A percentile compares a stretch with the other conserved stretches of the same genome.
These are phyloP conservation scores for Astragalus membranaceus DNA, from an alignment of 306 rosid species.

Conservation along the genomic window DNA sequence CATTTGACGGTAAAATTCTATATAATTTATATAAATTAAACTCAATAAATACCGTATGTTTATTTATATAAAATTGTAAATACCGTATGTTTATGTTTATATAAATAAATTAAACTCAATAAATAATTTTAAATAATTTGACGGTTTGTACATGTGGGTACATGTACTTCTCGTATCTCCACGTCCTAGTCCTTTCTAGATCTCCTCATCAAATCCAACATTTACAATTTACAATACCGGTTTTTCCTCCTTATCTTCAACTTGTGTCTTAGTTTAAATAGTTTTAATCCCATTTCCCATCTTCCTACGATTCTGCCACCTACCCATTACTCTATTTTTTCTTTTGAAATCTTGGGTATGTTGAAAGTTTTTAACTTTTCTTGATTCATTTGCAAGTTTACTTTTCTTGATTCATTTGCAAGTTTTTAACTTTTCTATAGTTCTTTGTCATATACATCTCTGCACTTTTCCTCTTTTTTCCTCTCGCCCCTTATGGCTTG, in stretches of 20 bases:
- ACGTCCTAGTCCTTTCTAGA: slow-evolving; percentile 40
- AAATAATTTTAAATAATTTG: slow-evolving; percentile 13
- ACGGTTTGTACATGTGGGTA: slow-evolving; percentile 28
- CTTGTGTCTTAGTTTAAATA: not conserved
- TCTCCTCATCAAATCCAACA: slow-evolving; percentile 31
- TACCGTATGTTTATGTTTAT: no score
- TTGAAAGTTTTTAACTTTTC: slow-evolving; percentile 20
- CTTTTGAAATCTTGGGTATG: slow-evolving; percentile 21
- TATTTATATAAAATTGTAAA: no score
- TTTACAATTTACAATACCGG: slow-evolving; percentile 13
- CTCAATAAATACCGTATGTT: no score
- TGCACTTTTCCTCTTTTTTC: not conserved
- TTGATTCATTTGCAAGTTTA: slow-evolving; percentile 17
- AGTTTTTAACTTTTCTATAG: slow-evolving; percentile 11
- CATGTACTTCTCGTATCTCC: slow-evolving; percentile 44
- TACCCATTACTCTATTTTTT: slow-evolving; percentile 2
- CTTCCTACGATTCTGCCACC: slow-evolving; percentile 23
- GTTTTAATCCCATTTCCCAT: slow-evolving; percentile 7
- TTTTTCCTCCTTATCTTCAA: slow-evolving; percentile 27
- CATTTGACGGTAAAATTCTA: no score
- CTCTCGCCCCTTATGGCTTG: not conserved
- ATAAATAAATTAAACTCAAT: no score
- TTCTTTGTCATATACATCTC: not conserved
- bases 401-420: slow-evolving; percentile 21
- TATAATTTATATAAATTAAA: no score